Base-by-base conservation (phyloP, 2,329 filamentous ascomycete genomes). In the Fusarium sambucinum region DNA sequence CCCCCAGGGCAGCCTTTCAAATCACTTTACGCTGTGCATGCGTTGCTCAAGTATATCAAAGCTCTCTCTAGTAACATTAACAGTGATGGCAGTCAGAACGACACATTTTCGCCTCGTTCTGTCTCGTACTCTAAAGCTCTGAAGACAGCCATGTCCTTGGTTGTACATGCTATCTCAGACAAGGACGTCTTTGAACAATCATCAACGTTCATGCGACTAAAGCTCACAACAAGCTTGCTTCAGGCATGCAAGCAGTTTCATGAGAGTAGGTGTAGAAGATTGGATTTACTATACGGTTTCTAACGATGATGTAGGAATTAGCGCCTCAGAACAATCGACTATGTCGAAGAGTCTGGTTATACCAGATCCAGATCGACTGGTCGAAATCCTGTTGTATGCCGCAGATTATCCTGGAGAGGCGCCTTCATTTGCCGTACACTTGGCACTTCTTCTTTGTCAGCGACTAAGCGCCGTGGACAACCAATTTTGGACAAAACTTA, bases 21-120 rank as follows among this genome's bases (percentile, higher is more conserved):
- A 71, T 88, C 89, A 3, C 82, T 94, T 1, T 96, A 94, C 75
- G 90, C 90, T 4, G 79, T 93, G 1, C 85, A 90, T 73, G 87
- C 89, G 1, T 81, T 97, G 38, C 81, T 83, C 23, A 85, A 88
- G 55, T 90, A 89, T 74, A 82, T 93, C 38, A 80, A 82, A 27
- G 79, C 73, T 11, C 69, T 78, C 64, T 80, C 81, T 70, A 72
- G 55, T 32, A 58, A 61, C 41, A 60, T 38, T 13, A 21, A 21
- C 14, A 40, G 23, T 19, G 47, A 51, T 29, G 33, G 25, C 32
- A 51, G 33, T 19, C 17, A 25, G 32, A 38, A 27, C 12, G 23
- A 27, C 13, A 27, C 32, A 11, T 19, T 25, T 19, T 13, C 56
- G 40, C 67, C 71, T 25, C 65, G 70, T 10, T 66, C 72, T 17